Percentiles rank a stretch among this genome's conserved stretches.
Conservation (phyloP, 2,329 filamentous ascomycete species). For the Beauveria scarabaeidicola region DNA sequence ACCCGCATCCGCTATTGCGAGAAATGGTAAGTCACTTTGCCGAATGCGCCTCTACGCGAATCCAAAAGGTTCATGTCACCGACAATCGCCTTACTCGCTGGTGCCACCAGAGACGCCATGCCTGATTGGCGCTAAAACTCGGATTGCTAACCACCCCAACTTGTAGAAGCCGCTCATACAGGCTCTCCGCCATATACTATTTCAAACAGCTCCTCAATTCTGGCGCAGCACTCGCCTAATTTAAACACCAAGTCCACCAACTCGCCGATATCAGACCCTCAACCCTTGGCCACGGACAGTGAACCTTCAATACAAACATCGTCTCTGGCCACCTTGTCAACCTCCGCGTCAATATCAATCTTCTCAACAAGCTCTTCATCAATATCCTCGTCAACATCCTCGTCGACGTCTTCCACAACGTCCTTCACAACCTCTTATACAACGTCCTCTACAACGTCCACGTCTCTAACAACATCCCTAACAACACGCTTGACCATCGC, state of each 20-base stretch:
- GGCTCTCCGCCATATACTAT: not conserved
- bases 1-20: constrained; percentile 11
- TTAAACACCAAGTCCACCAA: not conserved
- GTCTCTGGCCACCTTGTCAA: not conserved
- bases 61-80: too few relatives aligned
- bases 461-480: not conserved
- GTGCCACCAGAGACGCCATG: not conserved
- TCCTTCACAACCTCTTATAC: too few relatives aligned
- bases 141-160: not conserved
- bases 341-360: not conserved
- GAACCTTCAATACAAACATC: not conserved
- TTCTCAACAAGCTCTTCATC: not conserved
- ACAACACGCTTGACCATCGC: not conserved
- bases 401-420: too few relatives aligned
- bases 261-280: not conserved
- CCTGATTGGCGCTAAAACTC: not conserved
- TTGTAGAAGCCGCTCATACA: not conserved
- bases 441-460: too few relatives aligned
- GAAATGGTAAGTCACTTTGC: constrained; percentile 12
- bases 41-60: not conserved
- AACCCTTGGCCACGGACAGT: not conserved
- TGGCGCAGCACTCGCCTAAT: not conserved
- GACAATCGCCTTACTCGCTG: not conserved
- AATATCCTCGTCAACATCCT: not conserved
- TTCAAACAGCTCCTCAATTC: constrained; percentile 1